phyloP scores from a whole-genome alignment of 2,329 filamentous ascomycete species.

The Orbilia brochopaga region DNA sequence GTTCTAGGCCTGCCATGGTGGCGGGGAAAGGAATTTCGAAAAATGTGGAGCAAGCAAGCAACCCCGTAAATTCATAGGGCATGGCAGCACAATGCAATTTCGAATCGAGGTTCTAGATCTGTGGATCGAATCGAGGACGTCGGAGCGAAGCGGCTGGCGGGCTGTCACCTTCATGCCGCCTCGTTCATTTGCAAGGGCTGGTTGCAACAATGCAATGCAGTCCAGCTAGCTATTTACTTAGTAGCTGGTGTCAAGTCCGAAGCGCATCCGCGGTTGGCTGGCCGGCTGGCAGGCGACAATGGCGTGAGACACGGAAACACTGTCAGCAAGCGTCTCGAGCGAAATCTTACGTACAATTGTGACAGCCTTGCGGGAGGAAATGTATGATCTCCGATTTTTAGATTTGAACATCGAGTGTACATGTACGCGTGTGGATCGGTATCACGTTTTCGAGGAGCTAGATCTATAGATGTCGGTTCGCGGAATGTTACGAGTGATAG shows the following conservation, averaged over 20 bases:
- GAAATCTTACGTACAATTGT: not conserved
- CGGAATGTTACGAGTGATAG: no score
- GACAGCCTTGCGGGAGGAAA: constrained; percentile 3
- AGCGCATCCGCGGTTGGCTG: not conserved
- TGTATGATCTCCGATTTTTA: not conserved
- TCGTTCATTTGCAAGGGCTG: not conserved
- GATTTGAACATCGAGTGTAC: not conserved
- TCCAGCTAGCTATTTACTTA: no score
- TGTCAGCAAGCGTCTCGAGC: no score
- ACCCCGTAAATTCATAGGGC: no score
- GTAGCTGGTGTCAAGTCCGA: constrained; percentile 5
- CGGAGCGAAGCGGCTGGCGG: not conserved
- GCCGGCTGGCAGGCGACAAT: constrained; percentile 5
- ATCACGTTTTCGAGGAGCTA: no score
- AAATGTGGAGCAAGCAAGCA: no score
- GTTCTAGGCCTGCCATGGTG: not conserved
- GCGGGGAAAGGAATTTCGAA: not conserved
- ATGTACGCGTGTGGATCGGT: constrained; percentile 7
- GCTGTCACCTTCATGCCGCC: not conserved
- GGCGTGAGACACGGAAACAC: not conserved
- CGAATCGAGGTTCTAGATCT: constrained; percentile 42
- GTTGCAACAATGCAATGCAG: not conserved
- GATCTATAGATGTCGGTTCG: no score
- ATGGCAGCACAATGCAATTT: not conserved
- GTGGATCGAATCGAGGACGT: not conserved